Evolutionary conservation across 1,139 yeast genomes (phyloP), one percentile per base, ranked within the genome.

Genomic region (Zygosaccharomyces pseudobailii): DNA sequence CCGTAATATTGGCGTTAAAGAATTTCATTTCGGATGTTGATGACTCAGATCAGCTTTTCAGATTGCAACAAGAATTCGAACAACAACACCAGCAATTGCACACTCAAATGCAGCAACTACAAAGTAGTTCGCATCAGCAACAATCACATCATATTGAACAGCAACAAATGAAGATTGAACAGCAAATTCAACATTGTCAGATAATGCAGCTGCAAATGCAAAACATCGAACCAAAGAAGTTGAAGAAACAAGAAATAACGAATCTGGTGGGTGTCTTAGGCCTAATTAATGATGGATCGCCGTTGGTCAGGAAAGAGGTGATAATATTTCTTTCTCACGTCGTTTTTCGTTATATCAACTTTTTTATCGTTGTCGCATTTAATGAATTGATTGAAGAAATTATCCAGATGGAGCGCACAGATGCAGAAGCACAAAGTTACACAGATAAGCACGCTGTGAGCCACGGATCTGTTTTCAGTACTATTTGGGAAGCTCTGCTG

Each of bases 331-430:
- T 88, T 51, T 84, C 92, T 37, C 78, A 82, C 48, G 82, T 88
- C 62, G 85, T 89, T 17, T 70, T 76, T 51, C 81, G 83, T 42
- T 86, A 90, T 64, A 71, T 78, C 32, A 79, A 80, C 50, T 85
- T 87, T 59, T 90, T 92, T 59, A 66, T 89, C 51, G 94, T 92
- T 5, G 85, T 92, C 50, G 96, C 97, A 0, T 90, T 84, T 65
- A 80, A 89, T 50, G 92, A 88, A 55, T 66, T 92, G 40, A 89
- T 86, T 53, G 95, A 87, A 56, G 96, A 89, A 60, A 79, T 84
- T 42, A 79, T 82, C 0, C 69, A 82, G 45, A 71, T 83, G 39
- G 88, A 84, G 55, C 79, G 79, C 50, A 80, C 86, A 3, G 62
- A 73, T 40, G 48, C 58, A 17, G 66, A 62, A 21, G 55, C 62